These are phyloP conservation scores for Neospora caninum DNA, from an alignment of 169 alveolate species.

Conservation along the genomic window DNA sequence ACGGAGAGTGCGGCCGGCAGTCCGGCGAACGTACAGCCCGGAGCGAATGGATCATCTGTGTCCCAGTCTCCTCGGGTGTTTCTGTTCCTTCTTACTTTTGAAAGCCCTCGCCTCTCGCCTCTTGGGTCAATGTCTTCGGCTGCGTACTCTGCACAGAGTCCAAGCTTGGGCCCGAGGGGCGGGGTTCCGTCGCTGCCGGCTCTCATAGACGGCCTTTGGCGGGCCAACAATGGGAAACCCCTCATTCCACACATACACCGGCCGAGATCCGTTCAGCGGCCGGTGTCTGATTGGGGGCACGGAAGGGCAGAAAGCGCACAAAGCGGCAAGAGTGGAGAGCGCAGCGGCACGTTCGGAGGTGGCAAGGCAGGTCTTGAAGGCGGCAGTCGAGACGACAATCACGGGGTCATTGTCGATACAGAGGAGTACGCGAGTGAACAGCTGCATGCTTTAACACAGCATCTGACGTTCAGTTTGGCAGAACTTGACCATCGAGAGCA, in stretches of 20 bases:
- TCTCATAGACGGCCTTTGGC: conserved; percentile 27
- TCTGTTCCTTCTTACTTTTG: neutral
- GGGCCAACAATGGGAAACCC: conserved; percentile 23
- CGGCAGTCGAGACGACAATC: neutral
- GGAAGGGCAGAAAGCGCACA: neutral
- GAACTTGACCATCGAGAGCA: conserved; percentile 49
- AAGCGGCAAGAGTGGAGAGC: neutral
- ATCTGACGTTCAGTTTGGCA: conserved; percentile 38
- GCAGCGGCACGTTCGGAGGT: neutral
- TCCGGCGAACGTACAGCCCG: neutral
- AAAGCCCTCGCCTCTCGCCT: neutral
- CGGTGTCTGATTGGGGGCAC: neutral
- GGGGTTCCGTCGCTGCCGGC: conserved; percentile 2
- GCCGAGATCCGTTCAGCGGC: neutral
- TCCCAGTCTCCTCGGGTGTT: neutral
- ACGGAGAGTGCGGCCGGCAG: neutral
- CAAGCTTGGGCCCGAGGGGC: neutral
- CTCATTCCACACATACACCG: conserved; percentile 32
- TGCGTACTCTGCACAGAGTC: neutral
- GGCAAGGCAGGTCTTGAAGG: neutral
- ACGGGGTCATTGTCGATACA: neutral
- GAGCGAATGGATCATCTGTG: neutral
- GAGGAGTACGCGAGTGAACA: conserved; percentile 28
- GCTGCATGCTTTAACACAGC: conserved; percentile 38
- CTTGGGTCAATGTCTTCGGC: neutral